These are phyloP conservation scores for Lepidium aucheri DNA, from an alignment of 345 rosid species.

Conservation along the genomic window DNA sequence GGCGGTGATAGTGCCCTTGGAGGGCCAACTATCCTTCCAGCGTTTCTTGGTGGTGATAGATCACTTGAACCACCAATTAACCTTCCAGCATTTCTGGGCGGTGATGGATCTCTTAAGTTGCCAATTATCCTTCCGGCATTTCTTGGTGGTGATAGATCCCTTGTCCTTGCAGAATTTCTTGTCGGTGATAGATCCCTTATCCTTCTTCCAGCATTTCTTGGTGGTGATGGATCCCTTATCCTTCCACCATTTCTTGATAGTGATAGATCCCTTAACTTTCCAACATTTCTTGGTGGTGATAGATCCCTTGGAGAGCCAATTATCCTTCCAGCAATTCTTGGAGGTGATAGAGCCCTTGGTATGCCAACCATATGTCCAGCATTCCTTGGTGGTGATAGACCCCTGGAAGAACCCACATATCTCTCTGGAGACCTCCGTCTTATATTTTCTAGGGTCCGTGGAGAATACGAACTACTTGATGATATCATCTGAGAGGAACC, in stretches of 20 bases:
- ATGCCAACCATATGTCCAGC: not conserved
- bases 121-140: not conserved
- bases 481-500: conserved; percentile 42
- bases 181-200: conserved; percentile 47
- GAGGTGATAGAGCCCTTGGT: not conserved
- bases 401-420: conserved; percentile 47
- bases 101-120: not conserved
- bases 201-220: conserved; percentile 18
- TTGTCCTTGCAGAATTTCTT: conserved; percentile 14
- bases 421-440: conserved; percentile 67
- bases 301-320: not conserved
- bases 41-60: conserved; percentile 35
- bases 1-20: conserved; percentile 38
- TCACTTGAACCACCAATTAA: not conserved
- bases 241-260: conserved; percentile 45
- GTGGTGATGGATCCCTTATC: conserved; percentile 45
- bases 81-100: conserved; percentile 5
- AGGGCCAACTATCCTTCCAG: conserved; percentile 36
- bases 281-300: conserved; percentile 40
- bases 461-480: conserved; percentile 45
- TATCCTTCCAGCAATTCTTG: conserved; percentile 35
- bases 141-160: conserved; percentile 49
- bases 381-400: conserved; percentile 37
- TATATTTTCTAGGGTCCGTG: conserved; percentile 66
- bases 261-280: conserved; percentile 14